Conservation (phyloP, 2,329 filamentous ascomycete species). For the Trichoderma gracile region DNA sequence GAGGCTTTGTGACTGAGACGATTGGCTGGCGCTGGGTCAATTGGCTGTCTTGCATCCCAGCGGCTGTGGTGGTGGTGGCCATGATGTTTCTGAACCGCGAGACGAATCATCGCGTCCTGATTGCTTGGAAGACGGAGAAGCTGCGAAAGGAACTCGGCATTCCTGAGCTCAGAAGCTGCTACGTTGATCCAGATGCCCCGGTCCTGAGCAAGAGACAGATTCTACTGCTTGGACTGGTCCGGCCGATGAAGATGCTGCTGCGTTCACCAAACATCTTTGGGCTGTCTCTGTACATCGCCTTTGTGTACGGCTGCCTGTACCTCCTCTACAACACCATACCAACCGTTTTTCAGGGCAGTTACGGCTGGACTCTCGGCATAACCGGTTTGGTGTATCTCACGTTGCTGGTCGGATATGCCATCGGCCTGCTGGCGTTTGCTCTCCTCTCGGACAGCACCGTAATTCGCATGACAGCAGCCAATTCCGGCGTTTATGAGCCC, state of each 20-base stretch:
- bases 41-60: constrained; percentile 38
- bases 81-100: constrained; percentile 15
- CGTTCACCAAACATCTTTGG: constrained; percentile 52
- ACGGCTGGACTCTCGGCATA: constrained; percentile 18
- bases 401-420: neutral
- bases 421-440: neutral
- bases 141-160: constrained; percentile 1
- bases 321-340: constrained; percentile 44
- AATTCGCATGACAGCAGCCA: constrained; percentile 41
- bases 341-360: constrained; percentile 45
- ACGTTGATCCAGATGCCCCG: neutral
- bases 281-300: constrained; percentile 37
- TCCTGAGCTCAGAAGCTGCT: constrained; percentile 8
- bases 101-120: constrained; percentile 12
- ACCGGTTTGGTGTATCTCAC: constrained; percentile 10
- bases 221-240: constrained; percentile 3
- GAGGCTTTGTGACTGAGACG: constrained; percentile 51
- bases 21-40: constrained; percentile 56
- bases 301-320: constrained; percentile 16
- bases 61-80: constrained; percentile 23
- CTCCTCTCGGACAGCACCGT: constrained; percentile 42
- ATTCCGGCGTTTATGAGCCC: constrained; percentile 26
- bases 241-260: constrained; percentile 46
- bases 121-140: constrained; percentile 6
- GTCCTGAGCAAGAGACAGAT: constrained; percentile 15